Percentiles rank a stretch among this genome's conserved stretches.
Conservation (phyloP, 495 filamentous ascomycete species). For the Tetracladium setigerum region DNA sequence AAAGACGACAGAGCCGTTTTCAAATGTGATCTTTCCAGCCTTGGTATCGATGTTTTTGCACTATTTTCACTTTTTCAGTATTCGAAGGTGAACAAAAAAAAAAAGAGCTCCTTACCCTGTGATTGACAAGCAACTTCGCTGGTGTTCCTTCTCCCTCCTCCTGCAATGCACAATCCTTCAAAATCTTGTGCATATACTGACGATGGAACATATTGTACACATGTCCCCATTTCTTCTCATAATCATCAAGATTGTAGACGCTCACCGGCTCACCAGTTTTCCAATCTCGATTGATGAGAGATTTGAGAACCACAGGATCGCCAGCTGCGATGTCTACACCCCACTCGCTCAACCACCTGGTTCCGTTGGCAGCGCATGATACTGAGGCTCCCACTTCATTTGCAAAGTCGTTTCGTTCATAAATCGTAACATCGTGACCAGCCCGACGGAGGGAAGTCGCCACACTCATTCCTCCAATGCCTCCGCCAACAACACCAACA, state of each 20-base stretch:
- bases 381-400: conserved; percentile 50
- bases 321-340: conserved; percentile 29
- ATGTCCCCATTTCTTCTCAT: conserved; percentile 28
- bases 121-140: conserved; percentile 31
- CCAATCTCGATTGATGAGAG: conserved; percentile 38
- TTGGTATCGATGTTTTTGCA: conserved; percentile 50
- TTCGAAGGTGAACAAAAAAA: too few species aligned
- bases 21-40: conserved; percentile 43
- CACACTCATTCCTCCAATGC: conserved; percentile 45
- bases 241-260: conserved; percentile 30
- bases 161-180: conserved; percentile 36
- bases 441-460: conserved; percentile 42
- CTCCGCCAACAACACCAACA: conserved; percentile 31
- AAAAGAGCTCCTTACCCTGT: conserved; percentile 31
- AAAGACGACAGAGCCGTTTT: conserved; percentile 42
- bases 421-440: conserved; percentile 44
- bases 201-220: conserved; percentile 31
- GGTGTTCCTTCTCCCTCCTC: conserved; percentile 35
- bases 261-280: conserved; percentile 26
- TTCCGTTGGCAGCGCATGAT: conserved; percentile 46
- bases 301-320: conserved; percentile 38
- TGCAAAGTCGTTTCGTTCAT: conserved; percentile 40
- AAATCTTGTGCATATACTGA: conserved; percentile 42
- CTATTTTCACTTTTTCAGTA: too few species aligned
- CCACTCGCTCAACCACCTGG: conserved; percentile 37